Conservation (phyloP, 2,329 filamentous ascomycete species). For the Aureobasidium sp. region DNA sequence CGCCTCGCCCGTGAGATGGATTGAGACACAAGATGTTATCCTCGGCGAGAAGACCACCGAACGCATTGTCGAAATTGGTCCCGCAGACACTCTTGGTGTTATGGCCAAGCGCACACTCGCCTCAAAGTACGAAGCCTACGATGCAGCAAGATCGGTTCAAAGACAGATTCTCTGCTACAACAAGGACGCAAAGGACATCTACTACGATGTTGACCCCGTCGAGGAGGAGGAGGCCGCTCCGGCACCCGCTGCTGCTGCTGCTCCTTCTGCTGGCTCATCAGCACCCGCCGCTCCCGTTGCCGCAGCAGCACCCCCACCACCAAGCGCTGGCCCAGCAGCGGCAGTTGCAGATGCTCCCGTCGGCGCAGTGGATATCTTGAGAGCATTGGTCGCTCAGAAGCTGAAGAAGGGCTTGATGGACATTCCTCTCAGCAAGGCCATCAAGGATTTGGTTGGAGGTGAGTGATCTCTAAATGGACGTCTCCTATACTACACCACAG, state of each 20-base stretch:
- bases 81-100: conserved; percentile 89
- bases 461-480: conserved; percentile 34
- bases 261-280: conserved; percentile 40
- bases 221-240: conserved; percentile 69
- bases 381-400: conserved; percentile 89
- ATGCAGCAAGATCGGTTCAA: conserved; percentile 92
- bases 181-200: conserved; percentile 98
- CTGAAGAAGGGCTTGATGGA: conserved; percentile 89
- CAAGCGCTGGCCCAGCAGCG: conserved; percentile 76
- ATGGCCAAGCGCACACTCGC: conserved; percentile 96
- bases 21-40: conserved; percentile 99
- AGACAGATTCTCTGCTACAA: conserved; percentile 98
- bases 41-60: conserved; percentile 93
- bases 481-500: neutral
- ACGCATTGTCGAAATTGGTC: conserved; percentile 95
- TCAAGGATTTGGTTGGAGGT: conserved; percentile 98
- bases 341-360: conserved; percentile 82
- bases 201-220: conserved; percentile 94
- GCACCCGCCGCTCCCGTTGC: conserved; percentile 49
- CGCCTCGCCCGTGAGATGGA: conserved; percentile 97
- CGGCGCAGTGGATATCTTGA: conserved; percentile 80
- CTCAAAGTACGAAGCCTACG: conserved; percentile 97
- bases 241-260: conserved; percentile 40
- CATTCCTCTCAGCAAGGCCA: conserved; percentile 88
- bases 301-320: conserved; percentile 52